Evolutionary conservation across 768 basidiomycete species (phyloP).

Genomic region (Lactarius indigo): DNA sequence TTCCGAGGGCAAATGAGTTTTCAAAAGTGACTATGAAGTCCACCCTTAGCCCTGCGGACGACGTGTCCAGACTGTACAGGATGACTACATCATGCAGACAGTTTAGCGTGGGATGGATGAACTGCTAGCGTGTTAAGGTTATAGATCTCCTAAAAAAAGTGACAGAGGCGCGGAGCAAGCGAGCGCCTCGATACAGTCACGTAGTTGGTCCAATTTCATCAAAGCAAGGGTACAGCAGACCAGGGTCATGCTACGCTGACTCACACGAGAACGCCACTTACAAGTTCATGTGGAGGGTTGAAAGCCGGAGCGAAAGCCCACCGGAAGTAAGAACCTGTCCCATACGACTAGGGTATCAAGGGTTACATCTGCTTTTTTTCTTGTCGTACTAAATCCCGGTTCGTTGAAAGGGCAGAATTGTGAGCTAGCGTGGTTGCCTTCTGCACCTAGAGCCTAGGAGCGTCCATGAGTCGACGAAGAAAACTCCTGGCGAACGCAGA

Average conservation of each 20-base stretch:
- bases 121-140: neutral
- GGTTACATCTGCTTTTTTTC: conserved; percentile 1
- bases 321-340: neutral
- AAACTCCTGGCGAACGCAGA: neutral
- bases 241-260: neutral
- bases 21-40: neutral
- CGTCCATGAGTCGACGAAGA: neutral
- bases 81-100: neutral
- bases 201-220: neutral
- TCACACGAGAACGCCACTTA: neutral
- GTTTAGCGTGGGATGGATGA: neutral
- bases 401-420: neutral
- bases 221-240: neutral
- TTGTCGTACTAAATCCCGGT: neutral
- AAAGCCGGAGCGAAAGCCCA: neutral
- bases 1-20: neutral
- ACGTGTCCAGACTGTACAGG: too few species aligned
- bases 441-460: neutral
- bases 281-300: neutral
- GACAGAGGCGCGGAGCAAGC: conserved; percentile 15
- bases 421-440: neutral
- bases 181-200: conserved; percentile 2
- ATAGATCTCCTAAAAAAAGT: neutral
- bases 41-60: neutral
- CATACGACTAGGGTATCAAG: neutral